phyloP scores from a whole-genome alignment of 1,284 basidiomycete genomes.

The Cryptococcus jaspeensis region DNA sequence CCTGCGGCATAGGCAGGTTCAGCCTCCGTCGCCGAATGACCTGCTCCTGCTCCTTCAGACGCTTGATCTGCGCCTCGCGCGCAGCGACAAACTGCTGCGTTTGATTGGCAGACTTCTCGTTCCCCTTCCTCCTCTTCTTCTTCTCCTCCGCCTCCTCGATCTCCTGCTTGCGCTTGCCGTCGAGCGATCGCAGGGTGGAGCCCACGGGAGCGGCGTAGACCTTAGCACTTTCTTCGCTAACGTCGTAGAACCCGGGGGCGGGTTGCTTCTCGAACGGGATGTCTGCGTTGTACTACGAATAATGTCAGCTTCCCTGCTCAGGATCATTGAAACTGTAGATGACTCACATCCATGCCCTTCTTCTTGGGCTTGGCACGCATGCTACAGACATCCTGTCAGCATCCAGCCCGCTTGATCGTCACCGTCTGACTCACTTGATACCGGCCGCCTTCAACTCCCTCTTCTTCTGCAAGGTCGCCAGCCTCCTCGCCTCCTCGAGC shows the following conservation, averaged over 20 bases:
- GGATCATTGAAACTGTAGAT: background rate
- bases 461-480: constrained; percentile 97
- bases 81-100: constrained; percentile 91
- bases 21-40: constrained; percentile 86
- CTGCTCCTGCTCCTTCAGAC: constrained; percentile 93
- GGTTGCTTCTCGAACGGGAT: constrained; percentile 99
- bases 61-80: constrained; percentile 94
- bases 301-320: constrained; percentile 1
- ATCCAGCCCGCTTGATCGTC: background rate
- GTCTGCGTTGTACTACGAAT: constrained; percentile 83
- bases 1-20: constrained; percentile 84
- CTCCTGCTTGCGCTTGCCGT: constrained; percentile 78
- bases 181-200: constrained; percentile 79
- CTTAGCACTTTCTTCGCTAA: constrained; percentile 89
- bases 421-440: constrained; percentile 69
- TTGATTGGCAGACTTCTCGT: constrained; percentile 59
- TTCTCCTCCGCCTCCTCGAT: constrained; percentile 82
- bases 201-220: constrained; percentile 84
- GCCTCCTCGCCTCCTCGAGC: constrained; percentile 88
- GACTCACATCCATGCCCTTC: constrained; percentile 90
- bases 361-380: constrained; percentile 80
- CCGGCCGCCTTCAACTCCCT: constrained; percentile 96
- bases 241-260: constrained; percentile 95
- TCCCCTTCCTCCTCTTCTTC: constrained; percentile 69
- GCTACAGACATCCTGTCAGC: constrained; percentile 23